phyloP scores from a whole-genome alignment of 441 rosid genomes.

The Arabidopsis hybrid region DNA sequence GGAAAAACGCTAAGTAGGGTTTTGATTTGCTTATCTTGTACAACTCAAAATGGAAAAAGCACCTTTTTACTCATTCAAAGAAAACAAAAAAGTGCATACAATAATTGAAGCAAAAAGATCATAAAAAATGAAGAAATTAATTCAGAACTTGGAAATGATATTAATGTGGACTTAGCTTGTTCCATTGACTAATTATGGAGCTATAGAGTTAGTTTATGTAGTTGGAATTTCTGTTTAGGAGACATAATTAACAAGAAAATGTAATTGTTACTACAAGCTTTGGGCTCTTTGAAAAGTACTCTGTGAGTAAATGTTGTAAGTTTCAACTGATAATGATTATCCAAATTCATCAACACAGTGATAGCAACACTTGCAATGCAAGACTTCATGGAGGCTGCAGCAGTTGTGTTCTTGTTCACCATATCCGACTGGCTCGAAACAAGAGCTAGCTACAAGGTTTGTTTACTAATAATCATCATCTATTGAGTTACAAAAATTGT shows the following conservation, averaged over 20 bases:
- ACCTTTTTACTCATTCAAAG: slow-evolving; percentile 12
- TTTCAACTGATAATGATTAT: neutral
- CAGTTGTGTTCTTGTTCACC: slow-evolving; percentile 84
- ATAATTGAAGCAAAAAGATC: slow-evolving; percentile 15
- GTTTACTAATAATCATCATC: slow-evolving; percentile 4
- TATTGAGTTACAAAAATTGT: neutral
- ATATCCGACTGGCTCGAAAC: slow-evolving; percentile 90
- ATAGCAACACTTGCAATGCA: slow-evolving; percentile 75
- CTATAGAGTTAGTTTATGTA: neutral
- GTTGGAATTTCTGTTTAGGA: neutral
- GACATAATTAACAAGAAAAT: neutral
- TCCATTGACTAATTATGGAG: slow-evolving; percentile 12
- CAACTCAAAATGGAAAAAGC: slow-evolving; percentile 8
- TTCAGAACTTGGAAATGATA: neutral
- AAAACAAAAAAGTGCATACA: slow-evolving; percentile 11
- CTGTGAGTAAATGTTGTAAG: neutral
- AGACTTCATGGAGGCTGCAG: slow-evolving; percentile 82
- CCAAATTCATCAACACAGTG: slow-evolving; percentile 54
- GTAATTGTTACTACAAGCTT: neutral
- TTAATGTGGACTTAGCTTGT: neutral
- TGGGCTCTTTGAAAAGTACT: neutral
- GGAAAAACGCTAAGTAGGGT: neutral
- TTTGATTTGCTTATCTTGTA: slow-evolving; percentile 28
- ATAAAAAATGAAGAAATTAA: neutral
- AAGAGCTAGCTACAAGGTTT: slow-evolving; percentile 89